These are phyloP conservation scores for Microstegium vimineum DNA, from an alignment of 176 grass and related monocot genomes.

Conservation along the genomic window DNA sequence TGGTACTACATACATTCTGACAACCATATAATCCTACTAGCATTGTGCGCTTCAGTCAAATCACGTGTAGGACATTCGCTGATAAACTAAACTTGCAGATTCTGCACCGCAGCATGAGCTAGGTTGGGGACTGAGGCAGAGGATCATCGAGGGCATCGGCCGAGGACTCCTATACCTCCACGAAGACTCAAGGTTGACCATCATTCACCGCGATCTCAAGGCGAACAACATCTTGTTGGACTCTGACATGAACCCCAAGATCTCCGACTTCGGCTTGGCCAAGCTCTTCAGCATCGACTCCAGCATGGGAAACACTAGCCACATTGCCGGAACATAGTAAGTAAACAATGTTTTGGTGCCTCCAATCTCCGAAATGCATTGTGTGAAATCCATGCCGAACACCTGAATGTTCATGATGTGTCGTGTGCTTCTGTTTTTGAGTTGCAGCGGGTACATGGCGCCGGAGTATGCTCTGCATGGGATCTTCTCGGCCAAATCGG, in stretches of 20 bases:
- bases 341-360: neutral
- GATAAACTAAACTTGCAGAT: constrained; percentile 3
- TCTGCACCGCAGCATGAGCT: neutral
- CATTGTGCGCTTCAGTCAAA: neutral
- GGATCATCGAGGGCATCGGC: constrained; percentile 44
- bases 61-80: no score
- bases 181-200: constrained; percentile 48
- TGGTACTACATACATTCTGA: neutral
- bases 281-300: constrained; percentile 36
- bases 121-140: constrained; percentile 33
- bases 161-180: constrained; percentile 65
- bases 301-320: constrained; percentile 32
- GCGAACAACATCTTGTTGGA: constrained; percentile 44
- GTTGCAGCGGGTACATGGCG: constrained; percentile 54
- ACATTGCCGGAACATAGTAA: constrained; percentile 51
- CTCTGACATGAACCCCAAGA: constrained; percentile 50
- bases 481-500: constrained; percentile 49
- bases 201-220: constrained; percentile 53
- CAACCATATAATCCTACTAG: neutral
- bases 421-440: neutral
- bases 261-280: constrained; percentile 59
- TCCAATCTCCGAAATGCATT: neutral
- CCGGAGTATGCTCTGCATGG: constrained; percentile 48
- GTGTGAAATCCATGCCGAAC: neutral
- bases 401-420: neutral